A percentile compares a stretch with the other conserved stretches of the same genome.
phyloP scores from a whole-genome alignment of 2,329 filamentous ascomycete species.

The Cercospora sojina region DNA sequence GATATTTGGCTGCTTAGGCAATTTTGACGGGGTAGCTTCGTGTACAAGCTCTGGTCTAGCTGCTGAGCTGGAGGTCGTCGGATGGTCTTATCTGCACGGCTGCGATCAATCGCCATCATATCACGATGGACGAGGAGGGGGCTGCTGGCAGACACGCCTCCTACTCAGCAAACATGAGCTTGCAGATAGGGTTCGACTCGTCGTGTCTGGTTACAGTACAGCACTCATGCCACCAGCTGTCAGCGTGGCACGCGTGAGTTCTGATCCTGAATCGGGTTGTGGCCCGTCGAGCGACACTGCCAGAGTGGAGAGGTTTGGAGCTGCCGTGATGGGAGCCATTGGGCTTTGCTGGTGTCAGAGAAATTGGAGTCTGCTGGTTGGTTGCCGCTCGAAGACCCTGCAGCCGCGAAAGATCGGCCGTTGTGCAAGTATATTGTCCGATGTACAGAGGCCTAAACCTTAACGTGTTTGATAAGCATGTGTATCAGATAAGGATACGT shows the following conservation, averaged over 20 bases:
- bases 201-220: neutral
- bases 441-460: no score
- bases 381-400: neutral
- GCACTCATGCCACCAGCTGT: neutral
- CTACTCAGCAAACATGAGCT: neutral
- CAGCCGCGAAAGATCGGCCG: neutral
- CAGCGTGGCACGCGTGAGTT: neutral
- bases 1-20: neutral
- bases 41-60: neutral
- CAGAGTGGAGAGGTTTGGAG: neutral
- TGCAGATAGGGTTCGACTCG: neutral
- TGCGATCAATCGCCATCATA: neutral
- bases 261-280: neutral
- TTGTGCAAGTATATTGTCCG: conserved; percentile 1
- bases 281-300: neutral
- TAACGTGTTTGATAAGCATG: no score
- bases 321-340: neutral
- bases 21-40: neutral
- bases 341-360: neutral
- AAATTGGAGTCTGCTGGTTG: neutral
- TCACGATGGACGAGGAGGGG: neutral
- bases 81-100: neutral
- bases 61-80: neutral
- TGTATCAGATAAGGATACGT: no score
- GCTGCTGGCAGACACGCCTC: neutral